Conservation (phyloP, 1,284 basidiomycete genomes). For the Anthracocystis walkeri region DNA sequence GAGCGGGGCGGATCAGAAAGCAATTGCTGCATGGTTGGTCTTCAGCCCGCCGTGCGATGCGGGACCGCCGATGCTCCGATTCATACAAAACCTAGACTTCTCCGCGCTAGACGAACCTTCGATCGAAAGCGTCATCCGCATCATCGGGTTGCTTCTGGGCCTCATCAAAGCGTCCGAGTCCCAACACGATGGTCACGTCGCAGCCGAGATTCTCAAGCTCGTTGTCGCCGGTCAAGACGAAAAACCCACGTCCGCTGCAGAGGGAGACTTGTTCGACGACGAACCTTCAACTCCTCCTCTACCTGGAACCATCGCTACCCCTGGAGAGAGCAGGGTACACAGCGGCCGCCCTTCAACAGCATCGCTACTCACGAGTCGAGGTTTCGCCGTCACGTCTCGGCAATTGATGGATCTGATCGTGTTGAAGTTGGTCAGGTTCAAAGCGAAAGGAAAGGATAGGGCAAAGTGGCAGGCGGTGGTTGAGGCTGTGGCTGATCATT, state of each 20-base stretch:
- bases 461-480: conserved; percentile 1
- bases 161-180: conserved; percentile 12
- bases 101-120: conserved; percentile 1
- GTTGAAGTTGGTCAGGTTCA: conserved; percentile 19
- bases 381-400: background rate
- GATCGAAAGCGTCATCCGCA: conserved; percentile 13
- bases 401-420: conserved; percentile 18
- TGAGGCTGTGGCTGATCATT: conserved; percentile 7
- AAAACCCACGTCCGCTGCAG: background rate
- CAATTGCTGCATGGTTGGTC: conserved; percentile 20
- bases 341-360: conserved; percentile 1
- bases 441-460: background rate
- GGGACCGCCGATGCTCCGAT: conserved; percentile 6
- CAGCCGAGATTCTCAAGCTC: background rate
- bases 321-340: background rate
- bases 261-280: conserved; percentile 35
- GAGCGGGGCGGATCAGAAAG: conserved; percentile 21
- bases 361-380: conserved; percentile 1
- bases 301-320: background rate
- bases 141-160: conserved; percentile 7
- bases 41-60: background rate
- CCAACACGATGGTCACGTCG: background rate
- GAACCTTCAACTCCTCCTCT: conserved; percentile 29
- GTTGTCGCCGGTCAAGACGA: no score
- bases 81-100: conserved; percentile 18